Percentiles rank a stretch among this genome's conserved stretches.
These are phyloP conservation scores for Ophiobolus disseminans DNA, from an alignment of 2,329 filamentous ascomycete genomes.

Conservation along the genomic window DNA sequence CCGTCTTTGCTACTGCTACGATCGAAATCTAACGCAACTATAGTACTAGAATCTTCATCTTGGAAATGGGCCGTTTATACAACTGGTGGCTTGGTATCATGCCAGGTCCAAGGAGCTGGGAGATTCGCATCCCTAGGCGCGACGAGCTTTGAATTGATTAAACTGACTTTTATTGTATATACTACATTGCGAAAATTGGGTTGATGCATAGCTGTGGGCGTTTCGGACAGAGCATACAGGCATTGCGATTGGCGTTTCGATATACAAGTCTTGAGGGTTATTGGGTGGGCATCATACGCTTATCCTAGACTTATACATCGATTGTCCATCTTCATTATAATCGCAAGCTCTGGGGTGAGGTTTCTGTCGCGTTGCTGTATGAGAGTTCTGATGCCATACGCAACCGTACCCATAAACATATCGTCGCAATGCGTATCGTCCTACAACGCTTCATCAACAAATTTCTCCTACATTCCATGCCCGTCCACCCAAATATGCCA, in stretches of 20 bases:
- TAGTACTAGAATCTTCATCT: constrained; percentile 60
- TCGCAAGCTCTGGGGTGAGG: no score
- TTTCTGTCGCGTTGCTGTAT: no score
- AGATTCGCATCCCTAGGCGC: constrained; percentile 48
- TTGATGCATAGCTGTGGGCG: constrained; percentile 23
- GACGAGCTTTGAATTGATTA: constrained; percentile 33
- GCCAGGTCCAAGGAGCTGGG: constrained; percentile 64
- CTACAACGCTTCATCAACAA: no score
- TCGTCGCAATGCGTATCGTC: no score
- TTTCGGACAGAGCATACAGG: neutral
- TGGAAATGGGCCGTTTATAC: constrained; percentile 64
- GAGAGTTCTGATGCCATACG: no score
- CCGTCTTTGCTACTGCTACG: neutral
- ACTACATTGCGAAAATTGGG: neutral
- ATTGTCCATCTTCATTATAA: neutral
- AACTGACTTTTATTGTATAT: neutral
- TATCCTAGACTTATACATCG: no score
- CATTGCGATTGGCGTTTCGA: constrained; percentile 3
- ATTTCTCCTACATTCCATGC: no score
- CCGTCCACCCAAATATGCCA: no score
- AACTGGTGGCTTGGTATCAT: constrained; percentile 70
- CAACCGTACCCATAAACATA: no score
- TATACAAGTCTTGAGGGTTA: neutral
- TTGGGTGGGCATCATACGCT: neutral
- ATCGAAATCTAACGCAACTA: constrained; percentile 12